A percentile compares a stretch with the other conserved stretches of the same genome.
Conservation (phyloP, 306 rosid species). For the Acacia crassicarpa region DNA sequence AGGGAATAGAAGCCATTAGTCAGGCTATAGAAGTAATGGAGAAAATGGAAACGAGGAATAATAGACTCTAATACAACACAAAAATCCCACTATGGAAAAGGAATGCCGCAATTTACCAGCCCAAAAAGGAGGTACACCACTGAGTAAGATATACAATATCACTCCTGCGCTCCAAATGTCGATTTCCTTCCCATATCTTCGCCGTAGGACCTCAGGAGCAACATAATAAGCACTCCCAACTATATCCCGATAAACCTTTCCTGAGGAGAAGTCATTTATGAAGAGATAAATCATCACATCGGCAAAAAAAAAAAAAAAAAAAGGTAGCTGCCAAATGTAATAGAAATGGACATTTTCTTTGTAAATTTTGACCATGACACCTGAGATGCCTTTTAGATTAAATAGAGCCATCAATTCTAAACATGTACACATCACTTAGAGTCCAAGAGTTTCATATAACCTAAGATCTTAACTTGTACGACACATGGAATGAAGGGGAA, state of each 20-base stretch:
- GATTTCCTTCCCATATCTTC: conserved; percentile 81
- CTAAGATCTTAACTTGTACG: neutral
- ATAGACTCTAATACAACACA: neutral
- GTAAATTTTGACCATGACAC: neutral
- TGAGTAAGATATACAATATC: conserved; percentile 76
- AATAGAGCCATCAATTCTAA: neutral
- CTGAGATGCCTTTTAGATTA: neutral
- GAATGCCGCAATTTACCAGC: conserved; percentile 62
- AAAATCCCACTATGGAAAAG: conserved; percentile 6
- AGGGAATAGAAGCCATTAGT: conserved; percentile 6
- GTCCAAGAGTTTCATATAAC: neutral
- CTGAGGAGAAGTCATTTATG: conserved; percentile 37
- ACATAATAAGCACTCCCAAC: conserved; percentile 96
- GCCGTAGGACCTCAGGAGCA: conserved; percentile 82
- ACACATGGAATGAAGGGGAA: neutral
- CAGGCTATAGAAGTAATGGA: conserved; percentile 5
- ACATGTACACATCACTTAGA: neutral
- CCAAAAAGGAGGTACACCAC: conserved; percentile 99
- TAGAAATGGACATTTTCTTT: conserved; percentile 6
- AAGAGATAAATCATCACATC: neutral
- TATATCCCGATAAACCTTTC: conserved; percentile 76
- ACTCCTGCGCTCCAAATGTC: conserved; percentile 96
- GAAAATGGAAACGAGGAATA: neutral
- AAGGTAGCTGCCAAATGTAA: conserved; percentile 14
- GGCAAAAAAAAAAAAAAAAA: neutral